These are phyloP conservation scores for Solidago caesia DNA, from an alignment of 129 eudicot genomes.

Conservation along the genomic window DNA sequence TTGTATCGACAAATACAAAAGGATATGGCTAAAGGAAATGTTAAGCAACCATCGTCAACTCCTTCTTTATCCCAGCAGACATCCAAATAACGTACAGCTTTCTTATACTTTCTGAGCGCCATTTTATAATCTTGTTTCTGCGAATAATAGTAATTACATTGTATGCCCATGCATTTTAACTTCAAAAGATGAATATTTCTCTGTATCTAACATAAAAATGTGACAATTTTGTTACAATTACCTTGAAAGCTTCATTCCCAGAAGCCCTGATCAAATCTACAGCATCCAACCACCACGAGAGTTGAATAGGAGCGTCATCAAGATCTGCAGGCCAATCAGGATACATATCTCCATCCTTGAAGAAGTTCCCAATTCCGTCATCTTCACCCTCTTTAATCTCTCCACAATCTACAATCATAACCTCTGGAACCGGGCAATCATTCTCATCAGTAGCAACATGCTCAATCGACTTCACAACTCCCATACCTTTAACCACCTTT, in stretches of 20 bases:
- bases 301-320: conserved; percentile 57
- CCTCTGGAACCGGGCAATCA: conserved; percentile 64
- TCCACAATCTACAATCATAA: conserved; percentile 76
- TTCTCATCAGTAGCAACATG: conserved; percentile 68
- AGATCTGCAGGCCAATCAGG: conserved; percentile 96
- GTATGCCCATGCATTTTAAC: neutral
- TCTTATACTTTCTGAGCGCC: conserved; percentile 89
- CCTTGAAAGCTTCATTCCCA: conserved; percentile 91
- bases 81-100: conserved; percentile 94
- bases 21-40: neutral
- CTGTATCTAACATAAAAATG: neutral
- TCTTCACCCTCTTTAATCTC: conserved; percentile 82
- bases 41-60: conserved; percentile 74
- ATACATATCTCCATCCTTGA: conserved; percentile 79
- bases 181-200: neutral
- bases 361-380: conserved; percentile 76
- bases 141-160: conserved; percentile 7
- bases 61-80: conserved; percentile 96
- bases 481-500: conserved; percentile 85
- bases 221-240: conserved; percentile 12
- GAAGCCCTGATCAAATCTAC: conserved; percentile 67
- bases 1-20: neutral
- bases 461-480: conserved; percentile 81
- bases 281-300: conserved; percentile 85
- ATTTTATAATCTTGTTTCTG: conserved; percentile 89